A percentile compares a stretch with the other conserved stretches of the same genome.
These are phyloP conservation scores for Paecilomyces fulvus DNA, from an alignment of 2,329 filamentous ascomycete genomes.

Conservation along the genomic window DNA sequence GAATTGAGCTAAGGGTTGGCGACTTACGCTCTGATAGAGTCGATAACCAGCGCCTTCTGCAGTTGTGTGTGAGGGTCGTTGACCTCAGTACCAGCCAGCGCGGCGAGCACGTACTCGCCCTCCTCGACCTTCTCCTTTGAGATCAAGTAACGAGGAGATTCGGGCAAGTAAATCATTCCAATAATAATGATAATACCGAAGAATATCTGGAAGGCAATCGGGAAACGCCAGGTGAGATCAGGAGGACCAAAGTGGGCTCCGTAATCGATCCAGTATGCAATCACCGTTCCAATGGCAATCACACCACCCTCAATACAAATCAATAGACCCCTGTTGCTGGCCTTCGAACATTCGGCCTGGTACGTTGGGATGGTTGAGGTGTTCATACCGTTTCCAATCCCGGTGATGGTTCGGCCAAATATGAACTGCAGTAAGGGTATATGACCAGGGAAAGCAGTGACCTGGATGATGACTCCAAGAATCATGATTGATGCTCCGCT, in stretches of 20 bases:
- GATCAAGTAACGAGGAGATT: slow-evolving; percentile 40
- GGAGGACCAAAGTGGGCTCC: slow-evolving; percentile 30
- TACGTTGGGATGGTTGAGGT: slow-evolving; percentile 39
- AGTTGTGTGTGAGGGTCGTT: slow-evolving; percentile 49
- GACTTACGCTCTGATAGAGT: slow-evolving; percentile 53
- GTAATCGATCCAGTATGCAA: slow-evolving; percentile 47
- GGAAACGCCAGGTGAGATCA: slow-evolving; percentile 42
- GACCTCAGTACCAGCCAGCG: slow-evolving; percentile 39
- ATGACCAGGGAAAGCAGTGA: not conserved
- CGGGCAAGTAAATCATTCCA: slow-evolving; percentile 36
- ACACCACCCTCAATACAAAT: slow-evolving; percentile 52
- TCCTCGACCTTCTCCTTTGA: slow-evolving; percentile 38
- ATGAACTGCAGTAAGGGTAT: slow-evolving; percentile 33
- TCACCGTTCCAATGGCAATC: slow-evolving; percentile 44
- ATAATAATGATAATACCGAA: slow-evolving; percentile 40
- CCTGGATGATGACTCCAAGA: slow-evolving; percentile 9
- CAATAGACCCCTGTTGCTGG: slow-evolving; percentile 51
- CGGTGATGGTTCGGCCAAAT: slow-evolving; percentile 37
- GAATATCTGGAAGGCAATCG: slow-evolving; percentile 45
- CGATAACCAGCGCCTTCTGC: slow-evolving; percentile 60
- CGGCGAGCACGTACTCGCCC: slow-evolving; percentile 43
- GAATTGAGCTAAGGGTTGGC: slow-evolving; percentile 27
- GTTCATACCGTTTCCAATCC: slow-evolving; percentile 42
- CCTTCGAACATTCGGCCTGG: slow-evolving; percentile 45
- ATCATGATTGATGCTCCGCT: slow-evolving; percentile 42